These are phyloP conservation scores for Choiromyces venosus DNA, from an alignment of 495 filamentous ascomycete species.

Conservation along the genomic window DNA sequence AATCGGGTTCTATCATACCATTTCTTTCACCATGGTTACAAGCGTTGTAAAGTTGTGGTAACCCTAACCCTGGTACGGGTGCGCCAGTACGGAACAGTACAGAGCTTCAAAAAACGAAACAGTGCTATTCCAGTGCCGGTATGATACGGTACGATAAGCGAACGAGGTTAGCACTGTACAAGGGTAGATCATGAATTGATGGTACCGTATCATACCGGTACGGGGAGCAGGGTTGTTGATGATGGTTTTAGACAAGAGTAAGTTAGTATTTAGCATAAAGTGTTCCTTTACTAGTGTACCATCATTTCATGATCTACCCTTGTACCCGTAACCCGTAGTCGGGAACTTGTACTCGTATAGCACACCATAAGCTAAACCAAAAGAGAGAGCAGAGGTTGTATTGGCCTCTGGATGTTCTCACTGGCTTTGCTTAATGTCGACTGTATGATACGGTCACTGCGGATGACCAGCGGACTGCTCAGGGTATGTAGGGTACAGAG, in stretches of 20 bases:
- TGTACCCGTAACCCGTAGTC: too few species aligned
- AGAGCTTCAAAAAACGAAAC: not conserved
- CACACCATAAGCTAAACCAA: not conserved
- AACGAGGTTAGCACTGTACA: not conserved
- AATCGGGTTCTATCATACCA: not conserved
- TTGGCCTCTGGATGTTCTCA: not conserved
- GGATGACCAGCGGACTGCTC: not conserved
- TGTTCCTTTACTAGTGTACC: too few species aligned
- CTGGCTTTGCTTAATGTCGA: not conserved
- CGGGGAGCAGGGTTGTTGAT: too few species aligned
- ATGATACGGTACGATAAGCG: not conserved
- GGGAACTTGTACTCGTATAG: too few species aligned
- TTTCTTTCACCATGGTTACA: not conserved
- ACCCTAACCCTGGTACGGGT: not conserved
- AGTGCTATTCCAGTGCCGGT: not conserved
- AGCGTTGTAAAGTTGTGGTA: not conserved
- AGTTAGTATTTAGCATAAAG: too few species aligned
- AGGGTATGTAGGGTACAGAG: not conserved
- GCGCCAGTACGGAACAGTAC: too few species aligned
- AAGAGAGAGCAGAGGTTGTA: not conserved
- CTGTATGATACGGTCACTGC: not conserved
- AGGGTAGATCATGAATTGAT: too few species aligned
- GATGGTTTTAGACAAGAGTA: too few species aligned
- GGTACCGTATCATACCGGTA: too few species aligned
- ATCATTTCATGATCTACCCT: too few species aligned